Conservation (phyloP, 352 stramenopile species). For the Pythium guiyangense region DNA sequence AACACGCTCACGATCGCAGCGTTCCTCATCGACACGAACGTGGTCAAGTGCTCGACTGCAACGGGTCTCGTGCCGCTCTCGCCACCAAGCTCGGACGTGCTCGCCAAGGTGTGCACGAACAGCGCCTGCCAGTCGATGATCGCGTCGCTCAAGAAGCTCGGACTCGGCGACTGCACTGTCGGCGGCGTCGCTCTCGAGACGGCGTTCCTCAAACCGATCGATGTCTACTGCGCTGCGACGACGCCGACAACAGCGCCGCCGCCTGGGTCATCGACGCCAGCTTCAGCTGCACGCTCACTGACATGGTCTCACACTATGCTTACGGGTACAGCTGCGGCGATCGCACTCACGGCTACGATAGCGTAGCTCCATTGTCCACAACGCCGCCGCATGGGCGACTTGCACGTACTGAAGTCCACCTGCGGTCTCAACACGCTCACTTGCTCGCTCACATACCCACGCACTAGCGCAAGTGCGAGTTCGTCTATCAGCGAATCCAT, state of each 20-base stretch:
- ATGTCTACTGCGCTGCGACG: background rate
- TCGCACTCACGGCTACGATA: background rate
- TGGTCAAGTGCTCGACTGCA: constrained; percentile 1
- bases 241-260: background rate
- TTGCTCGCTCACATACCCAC: too few relatives aligned
- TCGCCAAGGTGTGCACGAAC: constrained; percentile 1
- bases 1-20: background rate
- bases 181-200: too few relatives aligned
- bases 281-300: background rate
- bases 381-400: too few relatives aligned
- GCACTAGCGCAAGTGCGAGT: too few relatives aligned
- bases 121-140: background rate
- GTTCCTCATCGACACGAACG: background rate
- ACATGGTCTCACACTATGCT: background rate
- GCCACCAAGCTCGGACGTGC: background rate
- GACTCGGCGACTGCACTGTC: too few relatives aligned
- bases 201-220: too few relatives aligned
- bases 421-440: too few relatives aligned
- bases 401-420: too few relatives aligned
- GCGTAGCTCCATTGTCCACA: background rate
- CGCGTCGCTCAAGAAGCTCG: constrained; percentile 2
- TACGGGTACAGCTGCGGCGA: too few relatives aligned
- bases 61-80: background rate
- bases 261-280: too few relatives aligned
- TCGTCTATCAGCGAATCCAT: too few relatives aligned